These are phyloP conservation scores for Alternaria arbusti DNA, from an alignment of 2,329 filamentous ascomycete species.

Conservation along the genomic window DNA sequence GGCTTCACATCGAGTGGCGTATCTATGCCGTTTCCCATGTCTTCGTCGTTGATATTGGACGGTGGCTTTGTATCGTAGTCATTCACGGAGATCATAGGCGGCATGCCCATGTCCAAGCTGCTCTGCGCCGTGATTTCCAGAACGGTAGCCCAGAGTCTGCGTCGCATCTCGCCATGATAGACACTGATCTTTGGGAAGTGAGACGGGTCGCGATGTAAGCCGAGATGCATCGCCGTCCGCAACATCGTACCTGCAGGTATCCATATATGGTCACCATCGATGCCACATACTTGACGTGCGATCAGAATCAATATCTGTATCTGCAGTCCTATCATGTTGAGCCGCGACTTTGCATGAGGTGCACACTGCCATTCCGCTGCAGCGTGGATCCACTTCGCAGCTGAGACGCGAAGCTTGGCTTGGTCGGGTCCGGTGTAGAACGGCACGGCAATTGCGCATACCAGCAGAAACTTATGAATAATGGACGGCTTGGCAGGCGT, in stretches of 20 bases:
- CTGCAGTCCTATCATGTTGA: slow-evolving; percentile 61
- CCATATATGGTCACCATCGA: slow-evolving; percentile 48
- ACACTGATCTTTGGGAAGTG: slow-evolving; percentile 43
- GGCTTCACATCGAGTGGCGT: slow-evolving; percentile 30
- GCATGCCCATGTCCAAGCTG: slow-evolving; percentile 47
- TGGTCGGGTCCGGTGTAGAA: slow-evolving; percentile 60
- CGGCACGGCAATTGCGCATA: slow-evolving; percentile 42
- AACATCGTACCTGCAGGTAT: slow-evolving; percentile 48
- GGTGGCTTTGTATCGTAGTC: slow-evolving; percentile 50
- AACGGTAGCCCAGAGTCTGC: slow-evolving; percentile 38
- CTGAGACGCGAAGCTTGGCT: slow-evolving; percentile 45
- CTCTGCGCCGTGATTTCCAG: slow-evolving; percentile 48
- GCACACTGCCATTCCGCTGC: slow-evolving; percentile 61
- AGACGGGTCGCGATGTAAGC: slow-evolving; percentile 50
- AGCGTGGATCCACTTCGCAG: slow-evolving; percentile 62
- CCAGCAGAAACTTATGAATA: slow-evolving; percentile 58
- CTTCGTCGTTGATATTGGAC: slow-evolving; percentile 50
- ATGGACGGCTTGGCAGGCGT: slow-evolving; percentile 53
- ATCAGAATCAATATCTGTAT: slow-evolving; percentile 48
- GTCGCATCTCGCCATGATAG: slow-evolving; percentile 49
- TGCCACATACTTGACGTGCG: slow-evolving; percentile 44
- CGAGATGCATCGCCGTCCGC: slow-evolving; percentile 50
- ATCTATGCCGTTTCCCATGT: slow-evolving; percentile 38
- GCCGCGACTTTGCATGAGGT: slow-evolving; percentile 60
- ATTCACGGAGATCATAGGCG: slow-evolving; percentile 44